Evolutionary conservation across 768 basidiomycete species (phyloP).

Genomic region (Sporobolomyces phaffii): DNA sequence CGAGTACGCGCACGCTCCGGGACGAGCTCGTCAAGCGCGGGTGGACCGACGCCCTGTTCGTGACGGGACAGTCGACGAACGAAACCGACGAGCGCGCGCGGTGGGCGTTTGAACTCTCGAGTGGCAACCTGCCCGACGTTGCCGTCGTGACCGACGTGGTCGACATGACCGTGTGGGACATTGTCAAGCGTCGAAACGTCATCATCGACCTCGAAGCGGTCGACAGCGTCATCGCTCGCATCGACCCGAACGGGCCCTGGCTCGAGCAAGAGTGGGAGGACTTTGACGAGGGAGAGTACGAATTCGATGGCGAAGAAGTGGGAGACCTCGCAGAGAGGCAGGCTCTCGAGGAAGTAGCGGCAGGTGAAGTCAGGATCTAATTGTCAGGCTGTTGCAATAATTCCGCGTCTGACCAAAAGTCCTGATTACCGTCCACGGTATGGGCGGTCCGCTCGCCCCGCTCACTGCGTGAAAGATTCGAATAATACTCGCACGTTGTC

Average conservation of each 20-base stretch:
- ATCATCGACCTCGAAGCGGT: slow-evolving; percentile 76
- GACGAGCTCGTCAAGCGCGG: slow-evolving; percentile 61
- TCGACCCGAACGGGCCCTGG: slow-evolving; percentile 52
- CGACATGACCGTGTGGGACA: slow-evolving; percentile 71
- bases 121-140: slow-evolving; percentile 65
- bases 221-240: slow-evolving; percentile 54
- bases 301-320: slow-evolving; percentile 20
- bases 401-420: too few species aligned
- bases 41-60: slow-evolving; percentile 69
- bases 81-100: slow-evolving; percentile 42
- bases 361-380: neutral
- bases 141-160: slow-evolving; percentile 57
- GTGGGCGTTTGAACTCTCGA: slow-evolving; percentile 54
- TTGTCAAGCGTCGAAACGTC: slow-evolving; percentile 73
- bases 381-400: too few species aligned
- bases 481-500: neutral
- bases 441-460: too few species aligned
- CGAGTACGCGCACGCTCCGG: slow-evolving; percentile 64
- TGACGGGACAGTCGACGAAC: slow-evolving; percentile 50
- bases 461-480: too few species aligned
- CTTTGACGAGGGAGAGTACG: slow-evolving; percentile 19
- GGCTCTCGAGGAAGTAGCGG: neutral
- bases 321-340: neutral
- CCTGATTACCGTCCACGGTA: too few species aligned
- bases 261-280: slow-evolving; percentile 51